Evolutionary conservation across 768 basidiomycete species (phyloP).

Genomic region (Auriscalpium vulgare): DNA sequence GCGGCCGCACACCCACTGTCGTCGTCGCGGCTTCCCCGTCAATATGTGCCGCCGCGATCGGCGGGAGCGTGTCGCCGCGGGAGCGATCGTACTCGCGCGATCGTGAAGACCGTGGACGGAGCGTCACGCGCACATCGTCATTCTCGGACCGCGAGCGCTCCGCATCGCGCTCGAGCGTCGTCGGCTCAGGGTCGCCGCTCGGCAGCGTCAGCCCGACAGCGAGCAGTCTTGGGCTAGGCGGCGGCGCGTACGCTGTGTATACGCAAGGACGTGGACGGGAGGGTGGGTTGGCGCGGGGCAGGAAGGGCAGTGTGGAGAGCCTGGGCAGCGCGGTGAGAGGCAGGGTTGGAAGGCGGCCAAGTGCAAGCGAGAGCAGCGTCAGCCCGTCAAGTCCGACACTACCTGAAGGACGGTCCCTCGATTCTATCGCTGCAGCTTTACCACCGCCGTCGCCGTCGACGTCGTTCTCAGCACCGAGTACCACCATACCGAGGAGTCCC

Average conservation of each 20-base stretch:
- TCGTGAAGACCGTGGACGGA: conserved; percentile 41
- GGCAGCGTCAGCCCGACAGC: conserved; percentile 29
- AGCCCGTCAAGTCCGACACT: conserved; percentile 4
- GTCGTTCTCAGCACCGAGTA: not conserved
- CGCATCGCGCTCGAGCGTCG: conserved; percentile 21
- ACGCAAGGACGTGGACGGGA: conserved; percentile 10
- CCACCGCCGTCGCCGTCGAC: not conserved
- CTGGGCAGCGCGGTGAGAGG: conserved; percentile 8
- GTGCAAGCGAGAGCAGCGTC: conserved; percentile 9
- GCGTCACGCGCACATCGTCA: conserved; percentile 45
- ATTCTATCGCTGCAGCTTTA: not conserved
- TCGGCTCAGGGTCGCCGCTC: conserved; percentile 27
- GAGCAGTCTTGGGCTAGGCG: conserved; percentile 17
- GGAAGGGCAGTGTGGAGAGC: conserved; percentile 2
- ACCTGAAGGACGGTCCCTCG: not conserved
- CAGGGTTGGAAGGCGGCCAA: conserved; percentile 4
- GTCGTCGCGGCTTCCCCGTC: not conserved
- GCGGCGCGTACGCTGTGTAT: conserved; percentile 10
- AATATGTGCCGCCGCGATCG: conserved; percentile 6
- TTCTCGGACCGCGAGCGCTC: conserved; percentile 44
- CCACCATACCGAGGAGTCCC: not conserved
- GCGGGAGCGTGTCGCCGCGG: conserved; percentile 21
- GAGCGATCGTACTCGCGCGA: conserved; percentile 21
- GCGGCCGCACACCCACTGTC: conserved; percentile 15
- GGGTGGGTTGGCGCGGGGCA: not conserved